Percentiles rank a stretch among this genome's conserved stretches.
Conservation (phyloP, 169 alveolate genomes). For the Plasmodium gaboni region DNA sequence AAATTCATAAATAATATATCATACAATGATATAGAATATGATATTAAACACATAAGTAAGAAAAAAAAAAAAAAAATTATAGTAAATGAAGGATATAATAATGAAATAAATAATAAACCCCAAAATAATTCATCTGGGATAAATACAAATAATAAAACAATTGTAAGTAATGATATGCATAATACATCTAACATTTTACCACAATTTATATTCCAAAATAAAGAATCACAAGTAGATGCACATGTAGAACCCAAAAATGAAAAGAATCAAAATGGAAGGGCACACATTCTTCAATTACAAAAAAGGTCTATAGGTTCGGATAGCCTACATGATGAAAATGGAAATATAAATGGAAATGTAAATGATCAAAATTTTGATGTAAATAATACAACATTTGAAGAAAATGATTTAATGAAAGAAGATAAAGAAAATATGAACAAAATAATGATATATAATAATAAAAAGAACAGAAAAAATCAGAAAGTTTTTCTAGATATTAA, state of each 20-base stretch:
- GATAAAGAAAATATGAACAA: not conserved
- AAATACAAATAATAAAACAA: not conserved
- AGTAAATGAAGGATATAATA: too few relatives aligned
- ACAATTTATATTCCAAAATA: too few relatives aligned
- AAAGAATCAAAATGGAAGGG: not conserved
- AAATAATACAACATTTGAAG: not conserved
- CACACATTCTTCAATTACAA: not conserved
- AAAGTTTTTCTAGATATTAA: slow-evolving; percentile 35
- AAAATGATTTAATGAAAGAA: not conserved
- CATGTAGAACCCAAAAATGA: not conserved
- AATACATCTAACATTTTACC: not conserved
- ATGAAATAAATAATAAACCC: too few relatives aligned
- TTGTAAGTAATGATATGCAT: too few relatives aligned
- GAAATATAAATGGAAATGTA: too few relatives aligned
- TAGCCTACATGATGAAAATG: too few relatives aligned
- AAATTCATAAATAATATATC: slow-evolving; percentile 51
- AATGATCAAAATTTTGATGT: not conserved
- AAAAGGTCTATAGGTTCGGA: not conserved
- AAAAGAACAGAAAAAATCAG: slow-evolving; percentile 5
- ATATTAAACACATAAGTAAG: not conserved
- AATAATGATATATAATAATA: not conserved
- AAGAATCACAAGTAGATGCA: too few relatives aligned
- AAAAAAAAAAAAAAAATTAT: not conserved
- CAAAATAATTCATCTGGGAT: not conserved
- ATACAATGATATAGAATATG: slow-evolving; percentile 20